Base-by-base conservation (phyloP, 345 rosid species). In the Isatis tinctoria region DNA sequence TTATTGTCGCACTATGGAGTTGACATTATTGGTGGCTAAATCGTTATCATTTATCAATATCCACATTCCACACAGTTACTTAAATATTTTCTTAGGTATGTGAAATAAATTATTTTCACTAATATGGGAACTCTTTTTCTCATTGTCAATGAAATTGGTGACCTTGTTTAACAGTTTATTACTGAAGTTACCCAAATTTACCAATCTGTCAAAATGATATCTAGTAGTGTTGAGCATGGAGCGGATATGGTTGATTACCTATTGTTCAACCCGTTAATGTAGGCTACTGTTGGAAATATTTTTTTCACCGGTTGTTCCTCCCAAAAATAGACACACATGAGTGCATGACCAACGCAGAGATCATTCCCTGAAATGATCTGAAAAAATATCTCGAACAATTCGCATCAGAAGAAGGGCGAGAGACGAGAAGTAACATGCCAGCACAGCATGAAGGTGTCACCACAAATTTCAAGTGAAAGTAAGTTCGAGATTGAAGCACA, bases 1-100 rank as follows among this genome's bases (percentile, higher is more conserved):
- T 74, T 35, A 37, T 45, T 59, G 67, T 74, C 73, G 66, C 72
- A 65, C 59, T 56, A 56, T 5, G 57, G 52, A 65, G 78, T 74
- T 67, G 67, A 59, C 61, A 66, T 36, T 54, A 65, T 54, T 56
- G 65, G 53, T 57, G 66, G 60, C 57, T 65, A 44, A 54, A 45
- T 56, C 49, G 28, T 65, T 74, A 65, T 65, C 18, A 73, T 40
- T 35, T 27, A 66, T 44, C 66, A 45, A 2, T 65, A 35, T 56
- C 66, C 57, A 73, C 58, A 54, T 27, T 52, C 10, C 11, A 72
- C 11, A 72, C 70, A 53, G 37, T n/a, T 59, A 27, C 61, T 4
- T 54, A 2, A 20, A 35, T 20, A 36, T 60, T 60, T 60, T 35
- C 53, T 47, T 22, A 14, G 9, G 36, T 41, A 39, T 27, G 39